Base-by-base conservation (phyloP, 2,329 filamentous ascomycete genomes). In the Lachnellula arida region DNA sequence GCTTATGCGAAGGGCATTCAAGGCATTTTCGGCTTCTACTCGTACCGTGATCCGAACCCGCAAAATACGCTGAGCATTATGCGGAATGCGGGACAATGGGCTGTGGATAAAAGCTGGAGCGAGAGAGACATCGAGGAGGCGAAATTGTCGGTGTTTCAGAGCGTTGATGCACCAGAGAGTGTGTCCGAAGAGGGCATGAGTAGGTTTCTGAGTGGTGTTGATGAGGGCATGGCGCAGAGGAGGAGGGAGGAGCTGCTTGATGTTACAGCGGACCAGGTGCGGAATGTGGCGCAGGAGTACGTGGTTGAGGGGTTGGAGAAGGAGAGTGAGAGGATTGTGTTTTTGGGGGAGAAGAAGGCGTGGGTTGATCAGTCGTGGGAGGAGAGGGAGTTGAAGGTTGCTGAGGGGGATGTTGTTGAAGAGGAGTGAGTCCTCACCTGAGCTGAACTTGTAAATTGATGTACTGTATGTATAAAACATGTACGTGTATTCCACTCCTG, bases 11-110 rank as follows among this genome's bases (percentile, higher is more conserved):
- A 86, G 23, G 83, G 88, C 0, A 75, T 96, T 7, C 87, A 90
- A 63, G 93, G 92, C 23, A 72, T 96, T 1, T 97, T 99, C 65
- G 91, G 91, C 15, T 95, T 97, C 75, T 97, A 96, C 75, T 93
- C 89, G 46, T 99, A 99, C 78, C 89, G 94, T 51, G 94, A 99
- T 70, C 94, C 94, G 2, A 97, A 97, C 70, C 93, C 94, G 0
- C 79, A 87, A 60, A 97, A 96, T 72, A 93, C 91, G 0, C 76
- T 97, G 62, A 83, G 81, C 54, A 89, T 97, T 58, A 96, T 97
- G 85, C 78, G 81, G 34, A 86, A 87, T 55, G 89, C 91, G 1
- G 94, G 93, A 1, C 76, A 80, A 23, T 97, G 91, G 85, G 94
- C 92, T 0, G 79, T 85, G 11, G 87, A 96, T 63, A 88, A 87